Base-by-base conservation (phyloP, 2,329 filamentous ascomycete genomes). In the Ascocoryne sarcoides region DNA sequence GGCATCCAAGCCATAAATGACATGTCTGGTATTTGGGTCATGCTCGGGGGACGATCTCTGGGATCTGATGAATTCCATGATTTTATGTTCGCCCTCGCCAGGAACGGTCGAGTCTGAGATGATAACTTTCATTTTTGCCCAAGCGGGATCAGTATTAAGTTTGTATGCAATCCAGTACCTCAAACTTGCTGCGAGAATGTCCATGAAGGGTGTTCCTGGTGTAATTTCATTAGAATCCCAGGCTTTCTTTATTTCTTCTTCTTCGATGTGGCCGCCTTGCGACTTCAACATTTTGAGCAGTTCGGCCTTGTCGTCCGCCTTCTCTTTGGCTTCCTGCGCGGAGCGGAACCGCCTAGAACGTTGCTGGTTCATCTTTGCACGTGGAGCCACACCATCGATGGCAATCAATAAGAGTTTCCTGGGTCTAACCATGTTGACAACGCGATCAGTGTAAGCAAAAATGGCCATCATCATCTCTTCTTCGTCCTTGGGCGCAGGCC, bases 361-460 rank as follows among this genome's bases (percentile, higher is more conserved):
- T 66, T 98, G 92, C 62, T 98, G 93, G 62, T 98, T 98, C 92
- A 98, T 98, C 66, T 98, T 98, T 44, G 93, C 93, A 62, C 92
- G 84, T 34, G 92, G 93, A 4, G 92, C 92, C 49, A 98, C 92
- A 60, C 92, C 92, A 66, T 98, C 92, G 61, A 98, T 89, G 56
- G 92, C 92, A 59, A 98, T 95, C 84, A 96, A 92, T 41, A 98
- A 75, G 36, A 98, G 68, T 66, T 95, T 96, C 54, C 92, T 80
- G 8, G 92, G 92, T 45, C 92, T 84, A 50, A 95, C 90, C 90
- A 98, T 98, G 62, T 95, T 95, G 51, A 98, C 86, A 17, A 98
- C 89, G 45, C 92, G 83, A 60, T 98, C 89, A n/a, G 92, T 98
- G 65, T 98, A 98, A 60, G 83, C 86, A 71, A 98, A 98, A 46